Base-by-base conservation (phyloP, 1,139 yeast species). In the Pichia sp. region DNA sequence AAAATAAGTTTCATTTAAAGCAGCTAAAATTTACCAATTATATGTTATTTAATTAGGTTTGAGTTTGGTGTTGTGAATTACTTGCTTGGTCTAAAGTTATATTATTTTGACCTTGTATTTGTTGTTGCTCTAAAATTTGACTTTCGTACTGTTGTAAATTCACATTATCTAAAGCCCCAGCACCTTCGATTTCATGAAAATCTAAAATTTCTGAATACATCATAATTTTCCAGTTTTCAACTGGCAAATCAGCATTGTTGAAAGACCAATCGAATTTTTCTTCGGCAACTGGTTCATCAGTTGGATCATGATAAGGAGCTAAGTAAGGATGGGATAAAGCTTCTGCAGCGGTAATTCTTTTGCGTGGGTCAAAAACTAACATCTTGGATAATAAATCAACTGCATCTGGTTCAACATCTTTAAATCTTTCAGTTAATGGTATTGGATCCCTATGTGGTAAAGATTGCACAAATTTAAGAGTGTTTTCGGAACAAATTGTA, bases 151-250 rank as follows among this genome's bases (percentile, higher is more conserved):
- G 55, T 39, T 54, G 54, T 30, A 52, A 37, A 45, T 56, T 56
- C 30, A 49, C 48, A 29, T 55, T 53, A 35, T 51, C 57, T 39
- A 56, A 43, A 7, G 60, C 59, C 36, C 56, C 60, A 32, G 60
- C 57, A 25, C 61, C 69, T 44, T 79, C 86, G 48, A 80, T 82
- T 63, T 85, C 88, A 69, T 92, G 98, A 76, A 90, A 92, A 66
- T 90, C 97, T 57, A 92, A 74, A 54, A 92, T 92, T 69, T 92
- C 98, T 45, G 95, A 85, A 68, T 92, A 92, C 96, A 92, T 92
- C 98, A 92, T 92, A 27, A 90, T 96, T 69, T 96, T 82, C 98
- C 98, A 92, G 13, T 96, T 88, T 63, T 92, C 97, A 23, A 92
- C 95, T 1, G 98, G 97, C 60, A 92, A 75, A 68, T 92, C 98